A percentile compares a stretch with the other conserved stretches of the same genome.
These are phyloP conservation scores for Malus orientalis DNA, from an alignment of 306 rosid genomes.

Conservation along the genomic window DNA sequence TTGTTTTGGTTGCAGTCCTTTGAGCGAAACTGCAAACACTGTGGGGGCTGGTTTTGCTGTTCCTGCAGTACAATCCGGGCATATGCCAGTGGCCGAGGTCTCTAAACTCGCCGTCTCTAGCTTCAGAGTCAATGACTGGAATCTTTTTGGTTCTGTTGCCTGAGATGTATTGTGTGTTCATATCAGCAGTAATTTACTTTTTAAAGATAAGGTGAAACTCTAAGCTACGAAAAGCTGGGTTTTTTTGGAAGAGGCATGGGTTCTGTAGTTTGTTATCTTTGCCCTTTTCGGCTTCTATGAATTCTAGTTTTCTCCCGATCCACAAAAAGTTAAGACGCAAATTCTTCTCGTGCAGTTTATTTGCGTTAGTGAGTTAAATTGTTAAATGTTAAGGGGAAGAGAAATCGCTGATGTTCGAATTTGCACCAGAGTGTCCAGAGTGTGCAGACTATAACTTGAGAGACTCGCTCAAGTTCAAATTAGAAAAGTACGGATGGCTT, in stretches of 20 bases:
- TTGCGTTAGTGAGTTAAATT: too few relatives aligned
- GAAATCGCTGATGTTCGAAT: too few relatives aligned
- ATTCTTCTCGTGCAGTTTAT: too few relatives aligned
- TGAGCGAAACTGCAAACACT: conserved; percentile 71
- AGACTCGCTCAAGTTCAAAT: not conserved
- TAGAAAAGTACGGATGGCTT: not conserved
- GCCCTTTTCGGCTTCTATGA: not conserved
- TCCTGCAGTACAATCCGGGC: conserved; percentile 68
- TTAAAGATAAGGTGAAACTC: not conserved
- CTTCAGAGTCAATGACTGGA: conserved; percentile 78
- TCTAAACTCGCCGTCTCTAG: conserved; percentile 54
- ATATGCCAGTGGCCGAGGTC: conserved; percentile 62
- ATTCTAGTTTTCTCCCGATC: not conserved
- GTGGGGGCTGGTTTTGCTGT: conserved; percentile 66
- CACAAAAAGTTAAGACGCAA: too few relatives aligned
- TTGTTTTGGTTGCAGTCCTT: conserved; percentile 49
- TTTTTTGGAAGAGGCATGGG: not conserved
- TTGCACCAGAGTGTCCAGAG: too few relatives aligned
- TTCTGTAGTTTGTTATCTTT: not conserved
- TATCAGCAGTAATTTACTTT: not conserved
- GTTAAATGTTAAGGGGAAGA: too few relatives aligned
- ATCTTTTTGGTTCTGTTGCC: conserved; percentile 38
- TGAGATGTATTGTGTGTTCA: conserved; percentile 1
- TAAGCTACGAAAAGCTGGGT: not conserved
- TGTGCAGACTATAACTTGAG: too few relatives aligned